Evolutionary conservation across 2,329 filamentous ascomycete species (phyloP).

Genomic region (Microascus cirrosus): DNA sequence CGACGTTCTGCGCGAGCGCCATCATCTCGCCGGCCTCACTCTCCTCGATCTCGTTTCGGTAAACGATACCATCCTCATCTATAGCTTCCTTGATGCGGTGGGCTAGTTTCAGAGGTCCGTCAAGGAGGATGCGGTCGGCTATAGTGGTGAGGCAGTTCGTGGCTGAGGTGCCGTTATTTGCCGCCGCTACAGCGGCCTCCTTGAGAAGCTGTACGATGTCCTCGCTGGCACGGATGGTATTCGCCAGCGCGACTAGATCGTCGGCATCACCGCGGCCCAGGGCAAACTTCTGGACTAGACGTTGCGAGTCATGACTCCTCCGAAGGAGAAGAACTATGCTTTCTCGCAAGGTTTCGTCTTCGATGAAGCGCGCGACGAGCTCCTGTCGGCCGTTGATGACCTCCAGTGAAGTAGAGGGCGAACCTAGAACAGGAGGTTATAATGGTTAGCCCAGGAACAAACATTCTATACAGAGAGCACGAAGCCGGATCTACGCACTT

Average conservation of each 20-base stretch:
- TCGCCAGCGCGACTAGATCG: slow-evolving; percentile 73
- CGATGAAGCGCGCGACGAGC: slow-evolving; percentile 65
- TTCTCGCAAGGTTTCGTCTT: slow-evolving; percentile 57
- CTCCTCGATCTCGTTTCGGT: slow-evolving; percentile 68
- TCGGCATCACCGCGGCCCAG: slow-evolving; percentile 86
- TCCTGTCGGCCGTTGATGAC: slow-evolving; percentile 73
- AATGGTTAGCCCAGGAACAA: not conserved
- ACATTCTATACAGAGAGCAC: not conserved
- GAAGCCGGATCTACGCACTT: slow-evolving; percentile 25
- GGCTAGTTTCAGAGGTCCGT: slow-evolving; percentile 54
- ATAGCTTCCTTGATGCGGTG: slow-evolving; percentile 65
- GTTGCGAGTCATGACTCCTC: slow-evolving; percentile 73
- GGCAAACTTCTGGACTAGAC: slow-evolving; percentile 88
- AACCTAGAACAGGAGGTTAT: slow-evolving; percentile 23
- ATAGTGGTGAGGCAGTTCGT: slow-evolving; percentile 30
- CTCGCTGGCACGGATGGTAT: slow-evolving; percentile 65
- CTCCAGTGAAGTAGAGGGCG: slow-evolving; percentile 76
- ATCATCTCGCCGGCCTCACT: slow-evolving; percentile 60
- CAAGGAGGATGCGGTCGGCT: slow-evolving; percentile 50
- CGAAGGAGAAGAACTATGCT: slow-evolving; percentile 56
- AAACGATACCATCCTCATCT: slow-evolving; percentile 81
- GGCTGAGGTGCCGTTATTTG: slow-evolving; percentile 1
- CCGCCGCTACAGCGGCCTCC: slow-evolving; percentile 9
- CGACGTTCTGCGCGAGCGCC: slow-evolving; percentile 60
- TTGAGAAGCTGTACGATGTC: slow-evolving; percentile 45